A percentile compares a stretch with the other conserved stretches of the same genome.
phyloP scores from a whole-genome alignment of 805 yeast species.

The Torulaspora delbrueckii region DNA sequence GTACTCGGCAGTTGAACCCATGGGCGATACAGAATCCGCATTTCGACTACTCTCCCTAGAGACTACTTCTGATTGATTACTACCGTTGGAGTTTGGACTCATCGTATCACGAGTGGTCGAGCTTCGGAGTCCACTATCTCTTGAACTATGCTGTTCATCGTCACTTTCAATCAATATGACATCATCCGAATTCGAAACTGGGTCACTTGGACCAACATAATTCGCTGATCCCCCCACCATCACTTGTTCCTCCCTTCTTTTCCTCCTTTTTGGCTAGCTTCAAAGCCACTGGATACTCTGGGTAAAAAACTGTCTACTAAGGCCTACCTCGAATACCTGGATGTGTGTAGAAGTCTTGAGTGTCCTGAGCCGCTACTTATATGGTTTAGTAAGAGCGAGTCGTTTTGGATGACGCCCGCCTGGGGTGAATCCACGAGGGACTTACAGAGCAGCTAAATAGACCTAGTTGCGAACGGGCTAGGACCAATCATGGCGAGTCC shows the following conservation, averaged over 20 bases:
- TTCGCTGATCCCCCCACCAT: conserved; percentile 1
- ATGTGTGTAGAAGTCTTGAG: neutral
- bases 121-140: conserved; percentile 13
- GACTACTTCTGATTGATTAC: conserved; percentile 13
- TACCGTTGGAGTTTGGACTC: conserved; percentile 13
- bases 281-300: neutral
- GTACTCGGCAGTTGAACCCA: conserved; percentile 27
- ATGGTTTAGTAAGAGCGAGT: neutral
- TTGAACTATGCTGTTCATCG: conserved; percentile 21
- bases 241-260: neutral
- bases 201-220: neutral
- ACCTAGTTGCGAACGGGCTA: too few species aligned
- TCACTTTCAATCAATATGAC: conserved; percentile 31
- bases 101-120: conserved; percentile 3
- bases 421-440: too few species aligned
- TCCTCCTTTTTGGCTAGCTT: neutral
- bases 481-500: too few species aligned
- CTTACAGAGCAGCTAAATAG: too few species aligned
- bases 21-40: neutral
- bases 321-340: too few species aligned
- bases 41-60: conserved; percentile 12
- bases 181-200: conserved; percentile 1
- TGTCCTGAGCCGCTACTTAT: neutral
- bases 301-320: too few species aligned
- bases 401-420: neutral